Evolutionary conservation across 257 asterid species (phyloP).

Genomic region (Nicotiana benthamiana): DNA sequence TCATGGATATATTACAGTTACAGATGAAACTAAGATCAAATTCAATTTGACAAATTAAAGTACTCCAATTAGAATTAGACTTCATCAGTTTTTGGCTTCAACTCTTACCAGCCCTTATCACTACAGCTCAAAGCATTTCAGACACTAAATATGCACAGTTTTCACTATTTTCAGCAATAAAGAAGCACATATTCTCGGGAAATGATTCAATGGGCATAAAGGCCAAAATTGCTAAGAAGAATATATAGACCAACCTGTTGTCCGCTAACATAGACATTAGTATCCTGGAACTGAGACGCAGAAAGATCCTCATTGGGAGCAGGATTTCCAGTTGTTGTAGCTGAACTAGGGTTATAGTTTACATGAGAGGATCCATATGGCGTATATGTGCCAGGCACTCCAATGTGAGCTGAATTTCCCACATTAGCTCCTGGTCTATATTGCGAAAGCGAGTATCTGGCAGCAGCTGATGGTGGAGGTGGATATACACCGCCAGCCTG

Average conservation of each 20-base stretch:
- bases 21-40: neutral
- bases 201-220: neutral
- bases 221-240: neutral
- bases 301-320: constrained; percentile 61
- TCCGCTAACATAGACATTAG: constrained; percentile 44
- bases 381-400: constrained; percentile 66
- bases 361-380: constrained; percentile 63
- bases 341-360: constrained; percentile 49
- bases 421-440: constrained; percentile 69
- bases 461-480: constrained; percentile 56
- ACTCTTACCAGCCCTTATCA: neutral
- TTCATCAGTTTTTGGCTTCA: neutral
- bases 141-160: neutral
- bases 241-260: constrained; percentile 54
- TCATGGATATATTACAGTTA: neutral
- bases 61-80: neutral
- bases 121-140: constrained; percentile 1
- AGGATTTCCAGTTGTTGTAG: constrained; percentile 52
- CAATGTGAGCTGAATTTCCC: constrained; percentile 53
- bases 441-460: constrained; percentile 72
- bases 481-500: constrained; percentile 65
- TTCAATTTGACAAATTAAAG: neutral
- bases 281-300: constrained; percentile 63
- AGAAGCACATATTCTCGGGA: neutral
- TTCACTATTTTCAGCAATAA: neutral